A percentile compares a stretch with the other conserved stretches of the same genome.
phyloP scores from a whole-genome alignment of 768 basidiomycete genomes.

The Podaxis rugospora region DNA sequence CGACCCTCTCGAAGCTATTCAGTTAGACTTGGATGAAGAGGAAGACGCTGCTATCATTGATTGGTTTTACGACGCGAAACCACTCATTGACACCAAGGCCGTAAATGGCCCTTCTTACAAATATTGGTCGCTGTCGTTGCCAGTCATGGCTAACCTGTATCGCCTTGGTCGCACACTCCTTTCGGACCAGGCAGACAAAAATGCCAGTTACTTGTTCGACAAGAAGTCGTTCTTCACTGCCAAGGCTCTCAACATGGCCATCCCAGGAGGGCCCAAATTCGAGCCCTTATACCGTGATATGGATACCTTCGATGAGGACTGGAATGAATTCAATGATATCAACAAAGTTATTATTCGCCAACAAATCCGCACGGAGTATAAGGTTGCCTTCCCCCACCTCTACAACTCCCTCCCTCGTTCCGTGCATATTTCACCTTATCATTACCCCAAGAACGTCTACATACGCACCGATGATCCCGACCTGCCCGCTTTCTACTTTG shows the following conservation, averaged over 20 bases:
- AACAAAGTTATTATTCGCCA: slow-evolving; percentile 99
- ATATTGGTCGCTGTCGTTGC: slow-evolving; percentile 90
- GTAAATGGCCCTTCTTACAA: slow-evolving; percentile 94
- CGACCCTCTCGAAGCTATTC: slow-evolving; percentile 96
- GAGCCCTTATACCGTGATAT: slow-evolving; percentile 97
- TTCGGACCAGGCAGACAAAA: slow-evolving; percentile 88
- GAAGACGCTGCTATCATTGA: slow-evolving; percentile 91
- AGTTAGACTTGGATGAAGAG: slow-evolving; percentile 88
- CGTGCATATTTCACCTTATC: slow-evolving; percentile 89
- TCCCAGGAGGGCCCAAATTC: slow-evolving; percentile 97
- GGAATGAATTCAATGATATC: slow-evolving; percentile 99
- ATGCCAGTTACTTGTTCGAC: slow-evolving; percentile 93
- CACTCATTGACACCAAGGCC: slow-evolving; percentile 81
- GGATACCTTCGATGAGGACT: slow-evolving; percentile 97
- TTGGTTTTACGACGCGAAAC: slow-evolving; percentile 99
- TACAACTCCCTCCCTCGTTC: slow-evolving; percentile 98
- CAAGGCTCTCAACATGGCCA: slow-evolving; percentile 94
- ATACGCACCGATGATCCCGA: slow-evolving; percentile 99
- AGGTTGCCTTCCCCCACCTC: slow-evolving; percentile 97
- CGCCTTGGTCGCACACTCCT: slow-evolving; percentile 91
- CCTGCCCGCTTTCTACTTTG: slow-evolving; percentile 98
- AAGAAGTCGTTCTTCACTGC: slow-evolving; percentile 98
- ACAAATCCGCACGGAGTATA: slow-evolving; percentile 98
- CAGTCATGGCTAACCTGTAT: slow-evolving; percentile 95
- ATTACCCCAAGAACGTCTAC: slow-evolving; percentile 94